A percentile compares a stretch with the other conserved stretches of the same genome.
phyloP scores from a whole-genome alignment of 192 early-diverging fungal genomes.

The Linnemannia hyalina region DNA sequence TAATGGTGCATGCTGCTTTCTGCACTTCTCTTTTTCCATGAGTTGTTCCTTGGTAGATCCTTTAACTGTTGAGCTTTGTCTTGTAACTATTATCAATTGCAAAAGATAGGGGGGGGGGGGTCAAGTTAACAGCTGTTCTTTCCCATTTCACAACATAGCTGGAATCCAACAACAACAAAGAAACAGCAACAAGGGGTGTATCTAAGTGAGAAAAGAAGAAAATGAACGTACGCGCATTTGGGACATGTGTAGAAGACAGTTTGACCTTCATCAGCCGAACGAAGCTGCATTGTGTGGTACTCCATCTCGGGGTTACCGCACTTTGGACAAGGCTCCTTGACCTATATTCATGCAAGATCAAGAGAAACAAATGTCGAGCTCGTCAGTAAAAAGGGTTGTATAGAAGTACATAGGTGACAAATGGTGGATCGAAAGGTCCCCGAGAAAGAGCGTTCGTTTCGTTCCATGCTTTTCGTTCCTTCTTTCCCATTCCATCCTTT shows the following conservation, averaged over 20 bases:
- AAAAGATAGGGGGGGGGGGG: background rate
- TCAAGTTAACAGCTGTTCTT: background rate
- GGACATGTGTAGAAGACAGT: conserved; percentile 99
- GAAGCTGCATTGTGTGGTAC: conserved; percentile 96
- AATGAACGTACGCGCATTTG: conserved; percentile 87
- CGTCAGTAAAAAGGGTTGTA: background rate
- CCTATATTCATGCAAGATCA: conserved; percentile 58
- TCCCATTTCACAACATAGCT: background rate
- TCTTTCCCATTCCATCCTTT: background rate
- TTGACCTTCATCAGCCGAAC: conserved; percentile 99
- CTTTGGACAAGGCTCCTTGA: conserved; percentile 96
- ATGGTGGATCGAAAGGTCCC: too few relatives aligned
- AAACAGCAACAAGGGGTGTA: too few relatives aligned
- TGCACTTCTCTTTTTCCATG: background rate
- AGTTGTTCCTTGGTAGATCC: background rate
- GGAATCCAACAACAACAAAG: too few relatives aligned
- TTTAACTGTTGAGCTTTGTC: conserved; percentile 52
- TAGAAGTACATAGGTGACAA: background rate
- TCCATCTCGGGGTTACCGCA: conserved; percentile 95
- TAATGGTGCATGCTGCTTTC: background rate
- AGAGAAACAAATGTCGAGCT: background rate
- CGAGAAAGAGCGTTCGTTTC: too few relatives aligned
- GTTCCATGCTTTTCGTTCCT: too few relatives aligned
- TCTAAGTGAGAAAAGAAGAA: background rate
- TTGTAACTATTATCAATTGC: conserved; percentile 26